A percentile compares a stretch with the other conserved stretches of the same genome.
Conservation (phyloP, 31 red algal species). For the Asparagopsis taxiformis region DNA sequence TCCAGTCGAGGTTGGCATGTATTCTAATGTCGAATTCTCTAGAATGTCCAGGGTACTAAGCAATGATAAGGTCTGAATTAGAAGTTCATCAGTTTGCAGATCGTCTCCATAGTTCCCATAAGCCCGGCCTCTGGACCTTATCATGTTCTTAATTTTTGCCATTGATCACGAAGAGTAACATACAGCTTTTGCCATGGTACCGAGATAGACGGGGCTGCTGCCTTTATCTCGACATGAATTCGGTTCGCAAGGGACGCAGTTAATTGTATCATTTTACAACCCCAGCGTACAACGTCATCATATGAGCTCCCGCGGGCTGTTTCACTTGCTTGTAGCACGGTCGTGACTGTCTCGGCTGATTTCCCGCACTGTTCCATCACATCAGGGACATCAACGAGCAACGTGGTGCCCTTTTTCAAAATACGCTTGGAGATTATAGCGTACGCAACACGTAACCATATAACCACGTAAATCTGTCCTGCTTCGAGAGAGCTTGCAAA, state of each 20-base stretch:
- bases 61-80: constrained; percentile 18
- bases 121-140: background rate
- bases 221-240: background rate
- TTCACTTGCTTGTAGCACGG: constrained; percentile 9
- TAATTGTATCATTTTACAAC: background rate
- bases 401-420: constrained; percentile 42
- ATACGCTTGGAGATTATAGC: constrained; percentile 36
- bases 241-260: constrained; percentile 5
- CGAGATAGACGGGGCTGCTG: background rate
- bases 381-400: constrained; percentile 26
- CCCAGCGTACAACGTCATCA: constrained; percentile 13
- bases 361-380: constrained; percentile 32
- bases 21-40: constrained; percentile 12
- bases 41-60: constrained; percentile 14
- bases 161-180: constrained; percentile 8
- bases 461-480: constrained; percentile 14
- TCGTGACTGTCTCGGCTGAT: constrained; percentile 11
- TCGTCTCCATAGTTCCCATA: background rate
- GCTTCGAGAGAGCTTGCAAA: constrained; percentile 11
- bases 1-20: background rate
- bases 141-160: background rate
- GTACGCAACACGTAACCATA: constrained; percentile 52
- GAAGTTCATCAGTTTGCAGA: background rate
- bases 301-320: constrained; percentile 3
- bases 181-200: constrained; percentile 30